Evolutionary conservation across 2,329 filamentous ascomycete genomes (phyloP).

Genomic region (Talaromyces amestolkiae): DNA sequence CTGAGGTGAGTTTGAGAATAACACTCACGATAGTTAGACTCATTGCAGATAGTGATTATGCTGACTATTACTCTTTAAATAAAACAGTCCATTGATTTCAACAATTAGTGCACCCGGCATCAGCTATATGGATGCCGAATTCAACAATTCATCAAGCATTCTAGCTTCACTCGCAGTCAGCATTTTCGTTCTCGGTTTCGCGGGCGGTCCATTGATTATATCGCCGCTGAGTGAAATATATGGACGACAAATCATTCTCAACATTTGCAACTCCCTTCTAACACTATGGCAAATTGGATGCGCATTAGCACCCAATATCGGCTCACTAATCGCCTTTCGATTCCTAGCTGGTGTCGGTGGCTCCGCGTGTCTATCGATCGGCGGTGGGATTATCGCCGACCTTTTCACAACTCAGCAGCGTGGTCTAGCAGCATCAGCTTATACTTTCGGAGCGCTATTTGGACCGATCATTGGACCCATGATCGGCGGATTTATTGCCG

Average conservation of each 20-base stretch:
- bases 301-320: not conserved
- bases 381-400: slow-evolving; percentile 44
- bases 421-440: slow-evolving; percentile 48
- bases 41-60: not conserved
- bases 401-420: slow-evolving; percentile 26
- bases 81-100: slow-evolving; percentile 6
- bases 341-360: slow-evolving; percentile 34
- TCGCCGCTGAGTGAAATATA: slow-evolving; percentile 5
- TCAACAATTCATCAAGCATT: slow-evolving; percentile 8
- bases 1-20: slow-evolving; percentile 3
- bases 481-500: slow-evolving; percentile 43
- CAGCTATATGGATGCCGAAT: not conserved
- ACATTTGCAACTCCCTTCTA: not conserved
- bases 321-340: not conserved
- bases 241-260: not conserved
- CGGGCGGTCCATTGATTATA: slow-evolving; percentile 2
- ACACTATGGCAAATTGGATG: not conserved
- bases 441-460: slow-evolving; percentile 44
- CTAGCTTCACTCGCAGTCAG: slow-evolving; percentile 5
- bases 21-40: not conserved
- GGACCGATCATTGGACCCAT: slow-evolving; percentile 34
- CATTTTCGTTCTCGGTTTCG: slow-evolving; percentile 10
- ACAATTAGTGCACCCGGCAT: slow-evolving; percentile 6
- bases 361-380: slow-evolving; percentile 42
- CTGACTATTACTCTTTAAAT: not conserved